These are phyloP conservation scores for Globisporangium cylindrosporum DNA, from an alignment of 352 stramenopile species.

Conservation along the genomic window DNA sequence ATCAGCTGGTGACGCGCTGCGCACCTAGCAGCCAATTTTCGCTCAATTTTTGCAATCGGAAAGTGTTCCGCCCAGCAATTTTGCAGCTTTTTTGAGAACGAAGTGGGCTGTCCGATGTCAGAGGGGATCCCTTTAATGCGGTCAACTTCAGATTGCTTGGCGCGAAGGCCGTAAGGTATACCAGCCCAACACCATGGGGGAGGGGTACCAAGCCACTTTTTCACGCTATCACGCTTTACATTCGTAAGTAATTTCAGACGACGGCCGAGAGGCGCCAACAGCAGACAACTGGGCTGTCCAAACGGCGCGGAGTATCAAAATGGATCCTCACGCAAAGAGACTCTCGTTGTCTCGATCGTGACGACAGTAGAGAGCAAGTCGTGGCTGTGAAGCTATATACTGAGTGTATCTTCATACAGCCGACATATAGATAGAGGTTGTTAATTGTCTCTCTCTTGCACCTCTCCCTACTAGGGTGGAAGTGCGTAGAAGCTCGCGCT, in stretches of 20 bases:
- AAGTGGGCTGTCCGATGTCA: not conserved
- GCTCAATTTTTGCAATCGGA: not conserved
- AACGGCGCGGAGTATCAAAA: slow-evolving; percentile 2
- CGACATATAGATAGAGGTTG: too few species aligned
- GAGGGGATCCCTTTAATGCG: not conserved
- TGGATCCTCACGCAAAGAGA: not conserved
- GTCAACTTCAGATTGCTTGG: slow-evolving; percentile 15
- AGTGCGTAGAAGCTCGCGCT: slow-evolving; percentile 2
- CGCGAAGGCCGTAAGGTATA: not conserved
- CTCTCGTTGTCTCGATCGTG: not conserved
- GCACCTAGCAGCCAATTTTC: slow-evolving; percentile 4
- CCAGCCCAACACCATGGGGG: not conserved
- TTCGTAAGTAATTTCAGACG: slow-evolving; percentile 1
- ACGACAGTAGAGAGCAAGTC: not conserved
- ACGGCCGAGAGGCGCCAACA: not conserved
- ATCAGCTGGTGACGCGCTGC: not conserved
- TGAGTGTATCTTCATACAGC: not conserved
- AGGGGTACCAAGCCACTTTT: not conserved
- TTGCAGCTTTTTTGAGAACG: not conserved
- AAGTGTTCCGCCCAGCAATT: not conserved
- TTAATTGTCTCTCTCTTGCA: too few species aligned
- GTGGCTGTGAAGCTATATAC: not conserved
- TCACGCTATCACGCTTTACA: slow-evolving; percentile 3
- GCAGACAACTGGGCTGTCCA: slow-evolving; percentile 3
- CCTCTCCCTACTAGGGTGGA: not conserved